Percentiles rank a stretch among this genome's conserved stretches.
Evolutionary conservation across 139 green algal species (phyloP).

Genomic region (Picochlorum costavermella): DNA sequence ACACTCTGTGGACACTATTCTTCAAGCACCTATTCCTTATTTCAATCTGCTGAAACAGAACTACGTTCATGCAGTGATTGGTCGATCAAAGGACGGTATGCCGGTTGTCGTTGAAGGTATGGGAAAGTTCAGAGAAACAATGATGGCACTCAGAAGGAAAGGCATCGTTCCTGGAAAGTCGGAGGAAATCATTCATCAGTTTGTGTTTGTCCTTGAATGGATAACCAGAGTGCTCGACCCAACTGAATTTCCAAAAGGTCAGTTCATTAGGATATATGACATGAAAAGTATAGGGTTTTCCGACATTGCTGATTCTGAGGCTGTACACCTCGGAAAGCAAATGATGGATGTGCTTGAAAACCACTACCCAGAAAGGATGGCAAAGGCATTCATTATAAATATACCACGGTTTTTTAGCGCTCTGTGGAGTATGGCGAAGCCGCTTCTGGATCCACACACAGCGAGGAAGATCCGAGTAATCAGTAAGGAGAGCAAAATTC

Average conservation of each 20-base stretch:
- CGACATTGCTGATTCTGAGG: constrained; percentile 8
- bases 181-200: constrained; percentile 11
- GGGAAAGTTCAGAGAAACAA: constrained; percentile 5
- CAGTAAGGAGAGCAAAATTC: neutral
- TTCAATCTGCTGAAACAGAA: constrained; percentile 8
- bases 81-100: constrained; percentile 1
- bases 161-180: neutral
- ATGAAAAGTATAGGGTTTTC: constrained; percentile 8
- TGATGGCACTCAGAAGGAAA: neutral
- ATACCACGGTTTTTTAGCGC: neutral
- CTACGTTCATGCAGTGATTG: constrained; percentile 9
- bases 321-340: constrained; percentile 8
- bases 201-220: constrained; percentile 14
- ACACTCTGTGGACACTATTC: neutral
- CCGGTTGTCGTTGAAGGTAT: constrained; percentile 12
- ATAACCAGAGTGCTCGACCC: neutral
- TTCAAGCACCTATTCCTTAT: neutral
- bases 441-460: constrained; percentile 9
- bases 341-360: constrained; percentile 12
- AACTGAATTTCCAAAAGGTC: neutral
- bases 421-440: constrained; percentile 7
- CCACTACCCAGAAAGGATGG: constrained; percentile 12
- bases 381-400: constrained; percentile 11
- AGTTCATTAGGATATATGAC: constrained; percentile 14
- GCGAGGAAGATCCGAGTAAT: constrained; percentile 3